Conservation (phyloP, 495 filamentous ascomycete genomes). For the Pseudotulostoma volvatum region DNA sequence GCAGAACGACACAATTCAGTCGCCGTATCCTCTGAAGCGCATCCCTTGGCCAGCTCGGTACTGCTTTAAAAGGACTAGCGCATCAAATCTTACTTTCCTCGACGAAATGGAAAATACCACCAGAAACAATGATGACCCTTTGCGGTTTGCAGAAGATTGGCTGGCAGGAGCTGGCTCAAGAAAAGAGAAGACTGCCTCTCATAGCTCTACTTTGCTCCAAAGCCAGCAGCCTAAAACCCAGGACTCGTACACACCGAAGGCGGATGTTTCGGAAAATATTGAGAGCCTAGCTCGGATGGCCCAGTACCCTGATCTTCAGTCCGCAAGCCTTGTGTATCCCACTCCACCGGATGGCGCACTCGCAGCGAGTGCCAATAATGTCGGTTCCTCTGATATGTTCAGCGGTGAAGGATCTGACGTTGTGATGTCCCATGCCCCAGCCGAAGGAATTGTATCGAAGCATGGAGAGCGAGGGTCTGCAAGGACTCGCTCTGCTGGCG, state of each 20-base stretch:
- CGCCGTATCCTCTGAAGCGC: conserved; percentile 26
- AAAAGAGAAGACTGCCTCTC: conserved; percentile 9
- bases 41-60: conserved; percentile 34
- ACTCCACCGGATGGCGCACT: conserved; percentile 69
- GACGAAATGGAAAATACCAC: conserved; percentile 2
- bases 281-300: conserved; percentile 33
- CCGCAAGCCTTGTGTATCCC: conserved; percentile 58
- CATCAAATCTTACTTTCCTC: conserved; percentile 6
- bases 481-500: conserved; percentile 5
- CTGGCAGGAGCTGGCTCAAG: conserved; percentile 22
- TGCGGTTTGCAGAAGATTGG: conserved; percentile 58
- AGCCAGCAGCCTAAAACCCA: conserved; percentile 13
- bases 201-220: conserved; percentile 23
- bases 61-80: conserved; percentile 25
- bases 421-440: conserved; percentile 20
- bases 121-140: conserved; percentile 33
- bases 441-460: conserved; percentile 12
- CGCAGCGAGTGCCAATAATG: conserved; percentile 15
- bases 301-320: conserved; percentile 33
- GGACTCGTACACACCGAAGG: conserved; percentile 13
- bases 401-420: conserved; percentile 1
- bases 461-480: conserved; percentile 5
- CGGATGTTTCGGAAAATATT: conserved; percentile 16
- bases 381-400: conserved; percentile 13
- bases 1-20: conserved; percentile 18